Evolutionary conservation across 257 asterid genomes (phyloP).

Genomic region (Solanum bukasovii): DNA sequence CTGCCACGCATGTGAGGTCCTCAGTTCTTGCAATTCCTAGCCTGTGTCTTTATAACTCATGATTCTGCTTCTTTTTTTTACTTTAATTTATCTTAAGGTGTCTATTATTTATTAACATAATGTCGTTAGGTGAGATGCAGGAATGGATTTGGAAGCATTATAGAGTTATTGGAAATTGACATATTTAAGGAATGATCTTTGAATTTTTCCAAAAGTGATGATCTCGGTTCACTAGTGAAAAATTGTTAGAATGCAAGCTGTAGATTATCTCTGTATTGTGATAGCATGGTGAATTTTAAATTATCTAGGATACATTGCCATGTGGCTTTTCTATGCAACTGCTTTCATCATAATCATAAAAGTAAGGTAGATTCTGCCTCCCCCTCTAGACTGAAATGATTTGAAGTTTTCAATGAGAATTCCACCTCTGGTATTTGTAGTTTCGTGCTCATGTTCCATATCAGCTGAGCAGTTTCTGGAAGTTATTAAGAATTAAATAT

Average conservation of each 20-base stretch:
- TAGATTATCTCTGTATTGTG: background rate
- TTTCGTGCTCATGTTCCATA: background rate
- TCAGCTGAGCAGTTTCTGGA: background rate
- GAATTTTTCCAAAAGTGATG: background rate
- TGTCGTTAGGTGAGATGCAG: background rate
- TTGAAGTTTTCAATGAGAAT: background rate
- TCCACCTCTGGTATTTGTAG: background rate
- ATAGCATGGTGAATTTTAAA: background rate
- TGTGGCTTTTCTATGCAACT: background rate
- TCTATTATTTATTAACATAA: background rate
- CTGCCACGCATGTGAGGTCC: constrained; percentile 84
- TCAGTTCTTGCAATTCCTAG: constrained; percentile 2
- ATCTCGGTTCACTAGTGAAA: background rate
- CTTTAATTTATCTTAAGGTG: background rate
- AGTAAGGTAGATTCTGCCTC: background rate
- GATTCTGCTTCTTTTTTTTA: background rate
- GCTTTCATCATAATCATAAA: background rate
- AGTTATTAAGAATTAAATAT: background rate
- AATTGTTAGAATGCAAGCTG: background rate
- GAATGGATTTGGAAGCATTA: background rate
- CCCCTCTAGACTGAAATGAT: background rate
- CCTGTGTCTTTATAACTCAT: background rate
- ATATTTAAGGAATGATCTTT: background rate
- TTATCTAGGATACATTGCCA: background rate
- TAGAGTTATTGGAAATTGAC: background rate